Conservation (phyloP, 2,329 filamentous ascomycete species). For the Trichoderma sp. region DNA sequence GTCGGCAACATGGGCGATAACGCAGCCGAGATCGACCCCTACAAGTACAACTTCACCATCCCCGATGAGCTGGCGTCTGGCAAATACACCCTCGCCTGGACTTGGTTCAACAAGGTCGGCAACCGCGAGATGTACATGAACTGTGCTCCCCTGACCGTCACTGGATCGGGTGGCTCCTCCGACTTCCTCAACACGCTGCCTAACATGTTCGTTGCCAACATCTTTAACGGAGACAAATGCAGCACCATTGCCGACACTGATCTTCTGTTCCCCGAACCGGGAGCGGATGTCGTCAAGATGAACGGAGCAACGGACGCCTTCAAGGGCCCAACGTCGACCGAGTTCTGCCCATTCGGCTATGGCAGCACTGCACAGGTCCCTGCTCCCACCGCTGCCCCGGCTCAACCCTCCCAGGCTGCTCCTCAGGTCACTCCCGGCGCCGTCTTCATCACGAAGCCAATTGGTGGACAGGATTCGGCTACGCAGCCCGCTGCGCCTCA, state of each 20-base stretch:
- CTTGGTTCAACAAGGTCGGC: slow-evolving; percentile 90
- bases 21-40: slow-evolving; percentile 49
- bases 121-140: slow-evolving; percentile 99
- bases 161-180: slow-evolving; percentile 52
- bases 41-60: slow-evolving; percentile 69
- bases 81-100: slow-evolving; percentile 83
- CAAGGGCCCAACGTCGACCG: neutral
- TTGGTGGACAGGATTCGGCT: slow-evolving; percentile 26
- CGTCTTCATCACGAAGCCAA: slow-evolving; percentile 45
- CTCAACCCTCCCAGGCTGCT: no score
- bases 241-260: slow-evolving; percentile 48
- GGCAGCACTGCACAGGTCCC: slow-evolving; percentile 27
- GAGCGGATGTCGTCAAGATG: slow-evolving; percentile 55
- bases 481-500: slow-evolving; percentile 31
- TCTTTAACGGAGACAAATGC: slow-evolving; percentile 58
- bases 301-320: slow-evolving; percentile 45
- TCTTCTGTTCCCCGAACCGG: slow-evolving; percentile 64
- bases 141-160: slow-evolving; percentile 75
- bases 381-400: slow-evolving; percentile 24
- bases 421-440: no score
- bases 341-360: slow-evolving; percentile 25
- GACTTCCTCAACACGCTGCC: slow-evolving; percentile 66
- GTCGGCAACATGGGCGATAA: slow-evolving; percentile 60
- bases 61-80: slow-evolving; percentile 73
- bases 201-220: slow-evolving; percentile 69